These are phyloP conservation scores for Cladosporium sp. DNA, from an alignment of 2,329 filamentous ascomycete genomes.

Conservation along the genomic window DNA sequence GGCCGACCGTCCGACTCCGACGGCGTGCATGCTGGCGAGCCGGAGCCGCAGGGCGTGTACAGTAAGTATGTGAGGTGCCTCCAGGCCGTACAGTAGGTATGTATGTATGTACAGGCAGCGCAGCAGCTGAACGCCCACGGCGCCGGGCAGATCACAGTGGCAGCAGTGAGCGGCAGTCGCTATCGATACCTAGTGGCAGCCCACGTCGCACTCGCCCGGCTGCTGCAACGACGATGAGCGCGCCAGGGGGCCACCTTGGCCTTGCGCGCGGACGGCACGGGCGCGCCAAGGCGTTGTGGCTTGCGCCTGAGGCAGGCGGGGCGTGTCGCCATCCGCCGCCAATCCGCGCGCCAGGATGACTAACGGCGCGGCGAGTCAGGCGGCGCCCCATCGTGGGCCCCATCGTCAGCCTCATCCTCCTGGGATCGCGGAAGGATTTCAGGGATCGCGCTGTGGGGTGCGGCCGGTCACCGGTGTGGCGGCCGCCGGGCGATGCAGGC, in stretches of 20 bases:
- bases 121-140: no score
- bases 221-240: background rate
- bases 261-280: background rate
- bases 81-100: background rate
- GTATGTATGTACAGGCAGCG: background rate
- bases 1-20: background rate
- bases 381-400: background rate
- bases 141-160: background rate
- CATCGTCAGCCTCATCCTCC: background rate
- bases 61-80: no score
- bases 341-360: constrained; percentile 1
- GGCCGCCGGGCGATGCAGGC: no score
- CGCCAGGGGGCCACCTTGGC: background rate
- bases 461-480: no score
- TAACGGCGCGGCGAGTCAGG: constrained; percentile 7
- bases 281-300: constrained; percentile 1
- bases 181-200: background rate
- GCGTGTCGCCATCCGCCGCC: constrained; percentile 1
- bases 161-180: no score
- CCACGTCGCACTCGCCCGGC: background rate
- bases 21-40: background rate
- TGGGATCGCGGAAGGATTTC: background rate
- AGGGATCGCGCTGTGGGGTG: background rate
- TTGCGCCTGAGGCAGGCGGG: constrained; percentile 1
- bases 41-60: background rate